A percentile compares a stretch with the other conserved stretches of the same genome.
Conservation (phyloP, 495 filamentous ascomycete species). For the Aspergillus sclerotioniger region DNA sequence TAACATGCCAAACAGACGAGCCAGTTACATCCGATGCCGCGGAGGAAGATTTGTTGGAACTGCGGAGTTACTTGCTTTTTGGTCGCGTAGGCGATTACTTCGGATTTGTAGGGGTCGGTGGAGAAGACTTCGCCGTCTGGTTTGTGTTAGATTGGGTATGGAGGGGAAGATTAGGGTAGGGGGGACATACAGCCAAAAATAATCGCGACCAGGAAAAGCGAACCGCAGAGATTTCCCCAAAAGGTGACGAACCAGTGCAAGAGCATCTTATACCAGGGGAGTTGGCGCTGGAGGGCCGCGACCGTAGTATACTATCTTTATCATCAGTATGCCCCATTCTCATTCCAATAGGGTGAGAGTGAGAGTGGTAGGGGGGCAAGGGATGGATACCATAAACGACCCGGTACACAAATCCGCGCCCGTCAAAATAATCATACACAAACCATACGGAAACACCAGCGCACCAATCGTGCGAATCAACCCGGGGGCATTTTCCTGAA, state of each 20-base stretch:
- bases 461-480: conserved; percentile 55
- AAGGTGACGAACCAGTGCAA: conserved; percentile 58
- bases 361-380: too few species aligned
- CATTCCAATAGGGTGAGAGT: too few species aligned
- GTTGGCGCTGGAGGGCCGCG: conserved; percentile 51
- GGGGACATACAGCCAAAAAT: conserved; percentile 55
- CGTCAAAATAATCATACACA: conserved; percentile 59
- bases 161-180: not conserved
- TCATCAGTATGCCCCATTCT: not conserved
- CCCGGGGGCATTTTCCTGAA: conserved; percentile 57
- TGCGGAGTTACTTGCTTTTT: conserved; percentile 54
- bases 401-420: conserved; percentile 60
- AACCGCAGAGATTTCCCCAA: conserved; percentile 59
- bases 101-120: conserved; percentile 45
- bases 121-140: conserved; percentile 57
- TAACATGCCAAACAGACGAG: conserved; percentile 61
- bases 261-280: conserved; percentile 49
- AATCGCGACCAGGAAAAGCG: conserved; percentile 56
- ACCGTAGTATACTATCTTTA: conserved; percentile 49
- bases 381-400: conserved; percentile 50
- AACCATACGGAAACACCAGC: conserved; percentile 57
- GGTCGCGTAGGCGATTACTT: conserved; percentile 51
- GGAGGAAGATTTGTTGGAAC: conserved; percentile 60
- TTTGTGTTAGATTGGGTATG: not conserved
- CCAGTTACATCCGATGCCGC: conserved; percentile 64